Conservation (phyloP, 2,329 filamentous ascomycete species). For the Diaporthe citriasiana region DNA sequence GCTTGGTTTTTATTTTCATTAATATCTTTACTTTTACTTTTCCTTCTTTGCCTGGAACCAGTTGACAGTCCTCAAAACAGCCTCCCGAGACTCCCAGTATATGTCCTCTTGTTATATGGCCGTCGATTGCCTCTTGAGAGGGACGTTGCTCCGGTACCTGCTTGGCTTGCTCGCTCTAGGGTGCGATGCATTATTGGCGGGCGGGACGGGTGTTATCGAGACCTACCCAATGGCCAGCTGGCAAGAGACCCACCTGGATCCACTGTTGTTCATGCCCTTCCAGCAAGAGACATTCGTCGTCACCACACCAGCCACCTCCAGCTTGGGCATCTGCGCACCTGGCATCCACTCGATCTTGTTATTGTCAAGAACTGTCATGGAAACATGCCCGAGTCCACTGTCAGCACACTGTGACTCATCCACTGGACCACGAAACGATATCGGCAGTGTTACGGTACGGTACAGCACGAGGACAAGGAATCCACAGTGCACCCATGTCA, state of each 20-base stretch:
- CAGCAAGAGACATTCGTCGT: conserved; percentile 13
- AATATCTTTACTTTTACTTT: background rate
- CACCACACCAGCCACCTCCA: conserved; percentile 23
- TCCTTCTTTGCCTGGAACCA: background rate
- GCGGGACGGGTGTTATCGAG: conserved; percentile 21
- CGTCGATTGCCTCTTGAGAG: background rate
- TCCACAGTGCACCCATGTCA: background rate
- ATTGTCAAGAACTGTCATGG: background rate
- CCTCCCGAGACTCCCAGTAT: background rate
- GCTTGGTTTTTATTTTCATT: too few species aligned
- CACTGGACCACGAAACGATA: background rate
- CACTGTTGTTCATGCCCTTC: conserved; percentile 28
- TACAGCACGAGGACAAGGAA: background rate
- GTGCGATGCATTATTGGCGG: background rate
- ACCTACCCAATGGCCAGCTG: conserved; percentile 29
- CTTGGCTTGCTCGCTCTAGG: conserved; percentile 7
- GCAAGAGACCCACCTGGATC: background rate
- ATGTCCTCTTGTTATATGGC: background rate
- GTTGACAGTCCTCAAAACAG: background rate
- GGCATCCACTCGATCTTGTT: conserved; percentile 13
- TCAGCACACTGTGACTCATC: conserved; percentile 16
- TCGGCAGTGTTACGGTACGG: background rate
- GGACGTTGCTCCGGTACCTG: conserved; percentile 7
- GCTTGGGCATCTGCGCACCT: conserved; percentile 1
- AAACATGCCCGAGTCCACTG: background rate